Conservation (phyloP, 768 basidiomycete species). For the Myochromella boudieri region DNA sequence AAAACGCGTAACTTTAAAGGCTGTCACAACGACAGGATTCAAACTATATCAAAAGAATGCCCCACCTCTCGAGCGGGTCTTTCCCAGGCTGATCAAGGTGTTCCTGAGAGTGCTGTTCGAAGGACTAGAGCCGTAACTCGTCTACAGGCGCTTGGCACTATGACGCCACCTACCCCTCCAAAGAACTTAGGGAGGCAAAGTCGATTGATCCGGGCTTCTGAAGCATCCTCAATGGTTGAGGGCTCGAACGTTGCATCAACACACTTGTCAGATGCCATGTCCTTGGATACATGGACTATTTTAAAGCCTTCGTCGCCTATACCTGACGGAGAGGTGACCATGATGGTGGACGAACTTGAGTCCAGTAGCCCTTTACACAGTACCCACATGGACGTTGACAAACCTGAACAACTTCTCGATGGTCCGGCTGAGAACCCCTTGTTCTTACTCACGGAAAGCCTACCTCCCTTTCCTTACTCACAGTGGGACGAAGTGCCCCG, state of each 20-base stretch:
- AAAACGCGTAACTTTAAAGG: conserved; percentile 38
- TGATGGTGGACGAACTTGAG: conserved; percentile 26
- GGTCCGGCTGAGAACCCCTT: conserved; percentile 29
- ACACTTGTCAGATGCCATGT: conserved; percentile 13
- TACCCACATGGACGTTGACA: conserved; percentile 1
- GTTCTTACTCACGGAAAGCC: conserved; percentile 54
- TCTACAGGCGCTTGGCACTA: conserved; percentile 17
- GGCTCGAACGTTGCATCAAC: conserved; percentile 8
- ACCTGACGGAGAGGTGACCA: conserved; percentile 19
- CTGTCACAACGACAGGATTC: conserved; percentile 9
- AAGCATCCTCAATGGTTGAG: conserved; percentile 3
- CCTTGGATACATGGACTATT: conserved; percentile 22
- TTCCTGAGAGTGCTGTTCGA: conserved; percentile 19
- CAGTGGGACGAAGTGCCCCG: conserved; percentile 32
- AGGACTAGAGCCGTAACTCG: conserved; percentile 22
- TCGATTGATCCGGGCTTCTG: conserved; percentile 12
- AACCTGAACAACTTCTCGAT: conserved; percentile 1
- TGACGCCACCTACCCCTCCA: conserved; percentile 19
- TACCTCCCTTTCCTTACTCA: conserved; percentile 54
- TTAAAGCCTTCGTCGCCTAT: conserved; percentile 20
- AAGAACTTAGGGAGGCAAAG: conserved; percentile 14
- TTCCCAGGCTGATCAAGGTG: conserved; percentile 9
- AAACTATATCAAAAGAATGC: not conserved
- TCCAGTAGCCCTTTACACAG: conserved; percentile 19
- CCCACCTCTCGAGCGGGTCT: not conserved